Percentiles rank a stretch among this genome's conserved stretches.
Evolutionary conservation across 2,329 filamentous ascomycete species (phyloP).

Genomic region (Xylariaceae sp.): DNA sequence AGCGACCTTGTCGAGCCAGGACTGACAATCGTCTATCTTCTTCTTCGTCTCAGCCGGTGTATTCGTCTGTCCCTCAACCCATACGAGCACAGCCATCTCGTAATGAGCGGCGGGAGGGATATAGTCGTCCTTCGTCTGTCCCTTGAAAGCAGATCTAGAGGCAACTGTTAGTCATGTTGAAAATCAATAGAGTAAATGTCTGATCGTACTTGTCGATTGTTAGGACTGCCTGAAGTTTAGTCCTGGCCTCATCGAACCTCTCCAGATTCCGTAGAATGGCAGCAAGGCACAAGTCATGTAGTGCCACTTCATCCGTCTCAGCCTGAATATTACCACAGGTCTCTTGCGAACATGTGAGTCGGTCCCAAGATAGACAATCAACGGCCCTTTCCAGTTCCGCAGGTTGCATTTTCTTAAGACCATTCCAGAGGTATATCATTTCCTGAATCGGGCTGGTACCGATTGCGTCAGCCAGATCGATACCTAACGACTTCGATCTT

Average conservation of each 20-base stretch:
- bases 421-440: conserved; percentile 95
- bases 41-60: conserved; percentile 42
- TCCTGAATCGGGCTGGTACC: conserved; percentile 84
- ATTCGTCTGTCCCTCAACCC: conserved; percentile 67
- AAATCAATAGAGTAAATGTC: conserved; percentile 8
- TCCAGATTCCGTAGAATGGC: conserved; percentile 70
- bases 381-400: conserved; percentile 70
- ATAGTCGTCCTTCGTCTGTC: conserved; percentile 71
- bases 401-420: conserved; percentile 78
- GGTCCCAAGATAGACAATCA: conserved; percentile 66
- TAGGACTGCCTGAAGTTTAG: conserved; percentile 69
- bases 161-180: not conserved
- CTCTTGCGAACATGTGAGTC: conserved; percentile 60
- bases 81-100: conserved; percentile 83
- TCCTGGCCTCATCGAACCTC: conserved; percentile 68
- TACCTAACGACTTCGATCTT: conserved; percentile 69
- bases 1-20: conserved; percentile 70
- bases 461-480: conserved; percentile 79
- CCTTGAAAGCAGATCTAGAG: conserved; percentile 60
- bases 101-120: conserved; percentile 78
- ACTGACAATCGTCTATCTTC: conserved; percentile 66
- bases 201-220: conserved; percentile 63
- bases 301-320: conserved; percentile 66
- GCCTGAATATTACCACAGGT: conserved; percentile 55
- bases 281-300: conserved; percentile 70